Conservation (phyloP, 176 grass and related monocot genomes). For the Stipa capillata region DNA sequence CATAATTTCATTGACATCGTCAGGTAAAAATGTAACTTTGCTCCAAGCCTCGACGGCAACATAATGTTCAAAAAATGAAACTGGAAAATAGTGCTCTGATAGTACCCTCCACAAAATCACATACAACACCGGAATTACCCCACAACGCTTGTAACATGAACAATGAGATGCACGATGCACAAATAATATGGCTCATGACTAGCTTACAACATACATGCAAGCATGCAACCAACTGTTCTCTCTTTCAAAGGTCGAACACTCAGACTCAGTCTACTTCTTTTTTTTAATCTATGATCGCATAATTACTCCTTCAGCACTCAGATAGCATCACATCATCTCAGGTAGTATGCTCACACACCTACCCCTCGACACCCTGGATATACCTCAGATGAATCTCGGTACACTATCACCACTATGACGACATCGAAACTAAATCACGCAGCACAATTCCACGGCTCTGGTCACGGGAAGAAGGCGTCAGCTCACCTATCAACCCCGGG, state of each 20-base stretch:
- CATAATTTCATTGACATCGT: not conserved
- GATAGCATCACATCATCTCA: not conserved
- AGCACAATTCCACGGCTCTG: not conserved
- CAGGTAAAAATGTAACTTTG: not conserved
- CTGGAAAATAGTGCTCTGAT: not conserved
- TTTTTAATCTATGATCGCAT: not conserved
- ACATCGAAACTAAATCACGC: not conserved
- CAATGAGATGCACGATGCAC: not conserved
- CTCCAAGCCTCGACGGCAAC: not conserved
- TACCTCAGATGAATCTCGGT: not conserved
- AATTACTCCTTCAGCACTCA: not conserved
- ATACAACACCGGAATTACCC: not conserved
- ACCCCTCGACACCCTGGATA: not conserved
- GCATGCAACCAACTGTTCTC: not conserved
- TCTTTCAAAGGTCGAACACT: not conserved
- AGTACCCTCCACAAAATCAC: not conserved
- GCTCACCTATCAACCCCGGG: not conserved
- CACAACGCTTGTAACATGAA: not conserved
- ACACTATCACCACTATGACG: not conserved
- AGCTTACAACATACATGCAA: not conserved
- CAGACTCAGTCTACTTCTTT: not conserved
- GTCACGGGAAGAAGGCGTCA: not conserved
- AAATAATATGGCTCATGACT: not conserved
- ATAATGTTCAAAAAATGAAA: not conserved
- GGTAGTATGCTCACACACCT: not conserved